Percentiles rank a stretch among this genome's conserved stretches.
phyloP scores from a whole-genome alignment of 2,329 filamentous ascomycete genomes.

The Aspergillus latus region DNA sequence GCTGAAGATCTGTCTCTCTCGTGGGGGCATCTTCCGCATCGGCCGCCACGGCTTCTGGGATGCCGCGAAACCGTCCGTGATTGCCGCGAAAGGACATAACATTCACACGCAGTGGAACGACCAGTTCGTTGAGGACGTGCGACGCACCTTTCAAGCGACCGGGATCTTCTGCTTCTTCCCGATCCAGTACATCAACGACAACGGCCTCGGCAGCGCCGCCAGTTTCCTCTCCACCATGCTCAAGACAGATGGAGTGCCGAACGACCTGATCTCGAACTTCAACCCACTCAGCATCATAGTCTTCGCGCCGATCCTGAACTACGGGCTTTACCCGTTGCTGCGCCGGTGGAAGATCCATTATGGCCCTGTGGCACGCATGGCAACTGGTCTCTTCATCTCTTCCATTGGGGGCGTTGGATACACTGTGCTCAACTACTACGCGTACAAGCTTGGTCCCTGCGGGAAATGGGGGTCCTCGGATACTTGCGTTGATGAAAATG shows the following conservation, averaged over 20 bases:
- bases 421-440: slow-evolving; percentile 11
- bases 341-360: slow-evolving; percentile 46
- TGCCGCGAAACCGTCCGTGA: slow-evolving; percentile 34
- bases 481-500: slow-evolving; percentile 6
- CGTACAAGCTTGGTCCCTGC: slow-evolving; percentile 9
- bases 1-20: slow-evolving; percentile 5
- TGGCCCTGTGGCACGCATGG: slow-evolving; percentile 52
- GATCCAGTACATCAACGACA: slow-evolving; percentile 40
- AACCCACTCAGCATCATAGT: slow-evolving; percentile 53
- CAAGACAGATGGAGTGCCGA: slow-evolving; percentile 52
- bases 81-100: slow-evolving; percentile 27
- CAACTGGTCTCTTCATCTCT: slow-evolving; percentile 53
- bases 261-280: slow-evolving; percentile 53
- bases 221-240: slow-evolving; percentile 52
- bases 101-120: slow-evolving; percentile 36
- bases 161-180: slow-evolving; percentile 42
- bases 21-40: slow-evolving; percentile 29
- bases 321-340: slow-evolving; percentile 50
- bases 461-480: slow-evolving; percentile 5
- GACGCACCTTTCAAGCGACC: slow-evolving; percentile 32
- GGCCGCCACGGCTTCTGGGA: slow-evolving; percentile 38
- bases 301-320: slow-evolving; percentile 49
- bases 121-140: slow-evolving; percentile 38
- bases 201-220: slow-evolving; percentile 53
- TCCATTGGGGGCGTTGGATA: slow-evolving; percentile 42